These are phyloP conservation scores for Epichloe scottii DNA, from an alignment of 2,329 filamentous ascomycete species.

Conservation along the genomic window DNA sequence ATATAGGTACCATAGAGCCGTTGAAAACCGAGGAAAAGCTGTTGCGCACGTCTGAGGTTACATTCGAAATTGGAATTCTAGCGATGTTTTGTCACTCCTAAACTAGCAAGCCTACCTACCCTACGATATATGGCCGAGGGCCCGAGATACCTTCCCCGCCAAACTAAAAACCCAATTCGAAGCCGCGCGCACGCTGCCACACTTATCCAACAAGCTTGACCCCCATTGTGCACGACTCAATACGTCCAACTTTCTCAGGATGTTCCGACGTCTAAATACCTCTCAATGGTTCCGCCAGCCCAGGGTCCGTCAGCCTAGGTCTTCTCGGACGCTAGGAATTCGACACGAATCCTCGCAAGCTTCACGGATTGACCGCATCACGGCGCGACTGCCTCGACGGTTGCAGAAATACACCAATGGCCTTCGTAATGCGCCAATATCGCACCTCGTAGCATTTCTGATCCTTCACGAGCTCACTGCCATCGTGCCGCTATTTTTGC, in stretches of 20 bases:
- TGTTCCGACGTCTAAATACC: slow-evolving; percentile 14
- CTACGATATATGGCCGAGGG: too few relatives aligned
- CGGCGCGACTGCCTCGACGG: slow-evolving; percentile 47
- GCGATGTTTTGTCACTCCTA: too few relatives aligned
- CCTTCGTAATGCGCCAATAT: slow-evolving; percentile 64
- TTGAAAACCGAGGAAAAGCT: too few relatives aligned
- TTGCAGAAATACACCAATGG: slow-evolving; percentile 57
- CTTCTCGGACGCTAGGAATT: slow-evolving; percentile 4
- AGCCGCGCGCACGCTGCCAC: too few relatives aligned
- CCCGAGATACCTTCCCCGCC: too few relatives aligned
- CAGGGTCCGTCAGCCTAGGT: slow-evolving; percentile 5
- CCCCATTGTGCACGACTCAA: background rate
- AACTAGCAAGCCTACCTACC: too few relatives aligned
- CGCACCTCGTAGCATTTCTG: slow-evolving; percentile 76
- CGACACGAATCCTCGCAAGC: slow-evolving; percentile 17
- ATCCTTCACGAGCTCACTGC: slow-evolving; percentile 89
- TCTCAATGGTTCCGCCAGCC: slow-evolving; percentile 13
- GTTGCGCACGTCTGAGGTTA: too few relatives aligned
- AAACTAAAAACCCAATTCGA: too few relatives aligned
- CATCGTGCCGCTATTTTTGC: slow-evolving; percentile 61
- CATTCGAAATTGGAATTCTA: too few relatives aligned
- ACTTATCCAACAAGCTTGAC: too few relatives aligned
- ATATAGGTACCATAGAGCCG: too few relatives aligned
- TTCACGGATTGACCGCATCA: slow-evolving; percentile 31
- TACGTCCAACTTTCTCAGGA: slow-evolving; percentile 3